These are phyloP conservation scores for Rhodofomes roseus DNA, from an alignment of 1,284 basidiomycete genomes.

Conservation along the genomic window DNA sequence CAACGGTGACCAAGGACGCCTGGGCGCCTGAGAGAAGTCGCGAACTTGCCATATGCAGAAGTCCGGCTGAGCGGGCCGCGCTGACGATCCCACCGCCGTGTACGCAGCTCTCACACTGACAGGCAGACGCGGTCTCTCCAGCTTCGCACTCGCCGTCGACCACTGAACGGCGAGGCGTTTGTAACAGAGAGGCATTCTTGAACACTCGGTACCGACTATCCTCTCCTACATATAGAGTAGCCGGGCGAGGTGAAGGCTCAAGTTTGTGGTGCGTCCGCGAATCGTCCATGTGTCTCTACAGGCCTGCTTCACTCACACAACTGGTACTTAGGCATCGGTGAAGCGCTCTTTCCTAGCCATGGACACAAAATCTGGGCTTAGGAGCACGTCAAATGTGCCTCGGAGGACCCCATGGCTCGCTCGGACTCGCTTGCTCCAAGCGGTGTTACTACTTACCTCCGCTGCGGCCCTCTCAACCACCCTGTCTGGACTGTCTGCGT, in stretches of 20 bases:
- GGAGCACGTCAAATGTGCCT: neutral
- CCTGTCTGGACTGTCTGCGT: constrained; percentile 10
- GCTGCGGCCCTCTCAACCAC: constrained; percentile 16
- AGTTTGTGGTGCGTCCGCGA: neutral
- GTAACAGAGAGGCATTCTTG: neutral
- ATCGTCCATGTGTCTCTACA: neutral
- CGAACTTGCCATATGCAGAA: neutral
- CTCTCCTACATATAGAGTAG: neutral
- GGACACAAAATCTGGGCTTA: neutral
- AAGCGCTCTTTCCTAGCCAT: neutral
- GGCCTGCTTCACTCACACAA: no score
- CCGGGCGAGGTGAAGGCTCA: neutral
- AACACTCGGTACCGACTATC: neutral
- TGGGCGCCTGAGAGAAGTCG: no score
- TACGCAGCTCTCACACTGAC: neutral
- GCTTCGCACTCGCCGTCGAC: neutral
- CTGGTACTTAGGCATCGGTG: neutral
- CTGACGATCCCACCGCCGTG: neutral
- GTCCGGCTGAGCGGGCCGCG: neutral
- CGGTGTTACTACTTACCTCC: constrained; percentile 13
- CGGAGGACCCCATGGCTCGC: neutral
- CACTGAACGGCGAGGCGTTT: neutral
- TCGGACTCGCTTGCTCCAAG: constrained; percentile 12
- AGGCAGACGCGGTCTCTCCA: neutral
- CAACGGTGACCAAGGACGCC: no score